These are phyloP conservation scores for Wickerhamiella kurtzmanii DNA, from an alignment of 805 yeast species.

Conservation along the genomic window DNA sequence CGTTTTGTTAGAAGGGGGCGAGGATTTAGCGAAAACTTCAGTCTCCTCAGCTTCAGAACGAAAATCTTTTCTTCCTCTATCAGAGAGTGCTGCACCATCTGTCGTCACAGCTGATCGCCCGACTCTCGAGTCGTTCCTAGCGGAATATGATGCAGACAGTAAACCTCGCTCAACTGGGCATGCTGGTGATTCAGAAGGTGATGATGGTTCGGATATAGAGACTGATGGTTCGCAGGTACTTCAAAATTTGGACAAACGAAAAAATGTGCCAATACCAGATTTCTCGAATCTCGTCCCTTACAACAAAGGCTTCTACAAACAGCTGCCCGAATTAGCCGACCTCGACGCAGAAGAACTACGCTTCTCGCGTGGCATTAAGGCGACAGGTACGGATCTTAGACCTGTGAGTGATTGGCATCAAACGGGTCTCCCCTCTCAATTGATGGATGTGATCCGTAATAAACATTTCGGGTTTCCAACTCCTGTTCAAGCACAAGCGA, in stretches of 20 bases:
- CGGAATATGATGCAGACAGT: neutral
- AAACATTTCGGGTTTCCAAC: slow-evolving; percentile 55
- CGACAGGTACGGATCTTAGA: slow-evolving; percentile 53
- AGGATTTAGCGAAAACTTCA: too few species aligned
- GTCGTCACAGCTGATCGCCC: neutral
- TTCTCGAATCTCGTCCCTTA: slow-evolving; percentile 21
- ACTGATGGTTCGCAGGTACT: neutral
- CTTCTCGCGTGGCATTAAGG: slow-evolving; percentile 40
- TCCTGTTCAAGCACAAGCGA: slow-evolving; percentile 78
- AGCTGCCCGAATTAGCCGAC: slow-evolving; percentile 19
- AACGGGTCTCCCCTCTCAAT: slow-evolving; percentile 55
- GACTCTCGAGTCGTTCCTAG: neutral
- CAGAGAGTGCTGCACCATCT: too few species aligned
- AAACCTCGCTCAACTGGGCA: neutral
- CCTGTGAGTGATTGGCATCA: slow-evolving; percentile 74
- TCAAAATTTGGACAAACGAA: neutral
- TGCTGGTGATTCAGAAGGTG: neutral
- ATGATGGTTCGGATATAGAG: neutral
- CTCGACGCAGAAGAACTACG: slow-evolving; percentile 47
- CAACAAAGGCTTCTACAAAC: neutral
- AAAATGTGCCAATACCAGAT: neutral
- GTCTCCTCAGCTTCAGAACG: too few species aligned
- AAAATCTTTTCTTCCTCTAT: too few species aligned
- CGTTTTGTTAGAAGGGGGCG: neutral
- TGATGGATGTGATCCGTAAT: slow-evolving; percentile 39